Evolutionary conservation across 306 rosid species (phyloP).

Genomic region (Bauhinia variegata): DNA sequence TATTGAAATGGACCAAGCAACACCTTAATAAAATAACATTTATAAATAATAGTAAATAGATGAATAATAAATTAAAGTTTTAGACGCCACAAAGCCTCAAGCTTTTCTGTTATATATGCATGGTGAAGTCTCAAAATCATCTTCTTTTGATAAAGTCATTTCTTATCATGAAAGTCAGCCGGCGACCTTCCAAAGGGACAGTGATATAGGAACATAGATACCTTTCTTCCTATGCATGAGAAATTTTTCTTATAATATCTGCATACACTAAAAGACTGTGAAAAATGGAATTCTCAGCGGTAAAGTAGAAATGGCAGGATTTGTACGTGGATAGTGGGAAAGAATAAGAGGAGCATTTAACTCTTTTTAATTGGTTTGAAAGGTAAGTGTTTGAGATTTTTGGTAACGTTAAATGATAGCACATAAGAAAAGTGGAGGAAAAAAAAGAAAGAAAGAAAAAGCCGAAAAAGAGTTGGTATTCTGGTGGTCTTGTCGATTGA

Average conservation of each 20-base stretch:
- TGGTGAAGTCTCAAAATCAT: conserved; percentile 77
- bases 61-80: conserved; percentile 13
- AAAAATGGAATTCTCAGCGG: too few relatives aligned
- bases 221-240: conserved; percentile 58
- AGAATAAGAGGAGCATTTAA: too few relatives aligned
- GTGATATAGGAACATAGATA: conserved; percentile 44
- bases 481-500: conserved; percentile 4
- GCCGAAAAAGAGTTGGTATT: conserved; percentile 1
- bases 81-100: conserved; percentile 37
- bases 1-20: conserved; percentile 65
- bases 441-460: conserved; percentile 23
- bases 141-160: conserved; percentile 51
- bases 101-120: conserved; percentile 45
- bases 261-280: too few relatives aligned
- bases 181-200: conserved; percentile 47
- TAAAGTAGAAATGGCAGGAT: too few relatives aligned
- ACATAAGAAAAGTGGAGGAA: too few relatives aligned
- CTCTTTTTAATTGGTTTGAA: too few relatives aligned
- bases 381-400: too few relatives aligned
- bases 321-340: too few relatives aligned
- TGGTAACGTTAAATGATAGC: too few relatives aligned
- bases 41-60: conserved; percentile 14
- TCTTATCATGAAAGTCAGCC: conserved; percentile 61
- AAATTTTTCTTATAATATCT: too few relatives aligned
- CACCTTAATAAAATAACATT: conserved; percentile 38